These are phyloP conservation scores for Teunomyces funiuensis DNA, from an alignment of 805 yeast species.

Conservation along the genomic window DNA sequence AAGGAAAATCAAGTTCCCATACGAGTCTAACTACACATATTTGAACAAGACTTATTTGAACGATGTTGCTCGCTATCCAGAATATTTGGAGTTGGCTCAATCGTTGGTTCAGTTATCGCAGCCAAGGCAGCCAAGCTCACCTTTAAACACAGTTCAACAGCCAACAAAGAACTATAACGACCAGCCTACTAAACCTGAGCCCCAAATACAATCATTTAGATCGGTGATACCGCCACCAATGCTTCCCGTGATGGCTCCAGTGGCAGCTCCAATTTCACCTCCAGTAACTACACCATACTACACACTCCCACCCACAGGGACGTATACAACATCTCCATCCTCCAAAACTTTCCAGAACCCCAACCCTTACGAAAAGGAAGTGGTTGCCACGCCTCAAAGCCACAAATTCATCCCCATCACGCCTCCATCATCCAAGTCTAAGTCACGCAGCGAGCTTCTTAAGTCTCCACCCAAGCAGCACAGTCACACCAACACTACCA, in stretches of 20 bases:
- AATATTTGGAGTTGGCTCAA: constrained; percentile 48
- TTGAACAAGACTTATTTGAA: constrained; percentile 47
- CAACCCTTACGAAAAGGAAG: not conserved
- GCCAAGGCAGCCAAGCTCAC: constrained; percentile 8
- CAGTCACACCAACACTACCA: constrained; percentile 27
- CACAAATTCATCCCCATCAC: constrained; percentile 40
- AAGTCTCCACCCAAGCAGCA: constrained; percentile 30
- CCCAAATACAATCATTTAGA: not conserved
- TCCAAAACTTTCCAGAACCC: not conserved
- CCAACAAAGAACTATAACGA: not conserved
- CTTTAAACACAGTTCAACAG: not conserved
- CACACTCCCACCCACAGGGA: constrained; percentile 1
- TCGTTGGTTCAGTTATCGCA: constrained; percentile 37
- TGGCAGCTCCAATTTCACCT: not conserved
- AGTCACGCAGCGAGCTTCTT: constrained; percentile 28
- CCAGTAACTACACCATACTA: constrained; percentile 2
- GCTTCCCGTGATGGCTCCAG: not conserved
- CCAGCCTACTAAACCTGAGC: constrained; percentile 2
- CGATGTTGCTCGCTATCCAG: constrained; percentile 50
- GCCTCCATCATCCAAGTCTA: constrained; percentile 37
- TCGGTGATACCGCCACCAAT: not conserved
- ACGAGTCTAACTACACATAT: constrained; percentile 52
- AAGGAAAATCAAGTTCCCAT: constrained; percentile 50
- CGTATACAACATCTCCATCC: not conserved
- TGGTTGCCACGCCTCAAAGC: constrained; percentile 7